Percentiles rank a stretch among this genome's conserved stretches.
These are phyloP conservation scores for Malus orientalis DNA, from an alignment of 306 rosid genomes.

Conservation along the genomic window DNA sequence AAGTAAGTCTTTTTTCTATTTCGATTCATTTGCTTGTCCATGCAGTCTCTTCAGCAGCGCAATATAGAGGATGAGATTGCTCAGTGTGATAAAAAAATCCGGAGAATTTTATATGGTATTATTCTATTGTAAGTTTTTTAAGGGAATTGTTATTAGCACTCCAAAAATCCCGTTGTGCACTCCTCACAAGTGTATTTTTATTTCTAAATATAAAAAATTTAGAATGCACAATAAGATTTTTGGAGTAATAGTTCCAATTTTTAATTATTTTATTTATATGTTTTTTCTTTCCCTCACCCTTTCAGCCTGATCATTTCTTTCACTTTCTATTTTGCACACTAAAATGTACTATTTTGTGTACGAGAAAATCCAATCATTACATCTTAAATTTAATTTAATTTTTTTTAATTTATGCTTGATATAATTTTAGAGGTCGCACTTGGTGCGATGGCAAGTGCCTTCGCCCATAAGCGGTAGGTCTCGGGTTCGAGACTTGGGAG, in stretches of 20 bases:
- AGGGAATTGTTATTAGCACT: neutral
- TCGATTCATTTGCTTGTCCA: constrained; percentile 16
- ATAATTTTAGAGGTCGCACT: neutral
- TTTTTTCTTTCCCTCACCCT: neutral
- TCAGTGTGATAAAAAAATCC: constrained; percentile 44
- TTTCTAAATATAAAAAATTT: no score
- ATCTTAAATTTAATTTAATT: neutral
- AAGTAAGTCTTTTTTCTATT: neutral
- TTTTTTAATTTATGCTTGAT: neutral
- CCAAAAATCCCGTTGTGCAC: neutral
- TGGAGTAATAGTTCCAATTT: no score
- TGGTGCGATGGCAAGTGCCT: no score
- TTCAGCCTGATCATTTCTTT: neutral
- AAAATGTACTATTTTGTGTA: no score
- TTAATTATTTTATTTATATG: neutral
- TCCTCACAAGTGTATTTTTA: neutral
- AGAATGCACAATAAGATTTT: no score
- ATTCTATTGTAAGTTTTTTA: constrained; percentile 3
- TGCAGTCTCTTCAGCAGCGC: constrained; percentile 64
- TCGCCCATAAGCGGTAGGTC: no score
- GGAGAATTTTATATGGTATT: constrained; percentile 51
- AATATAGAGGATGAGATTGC: constrained; percentile 60
- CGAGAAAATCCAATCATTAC: no score
- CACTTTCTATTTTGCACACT: neutral
- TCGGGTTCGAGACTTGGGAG: no score